Evolutionary conservation across 129 eudicot genomes (phyloP).

Genomic region (Glebionis coronaria): DNA sequence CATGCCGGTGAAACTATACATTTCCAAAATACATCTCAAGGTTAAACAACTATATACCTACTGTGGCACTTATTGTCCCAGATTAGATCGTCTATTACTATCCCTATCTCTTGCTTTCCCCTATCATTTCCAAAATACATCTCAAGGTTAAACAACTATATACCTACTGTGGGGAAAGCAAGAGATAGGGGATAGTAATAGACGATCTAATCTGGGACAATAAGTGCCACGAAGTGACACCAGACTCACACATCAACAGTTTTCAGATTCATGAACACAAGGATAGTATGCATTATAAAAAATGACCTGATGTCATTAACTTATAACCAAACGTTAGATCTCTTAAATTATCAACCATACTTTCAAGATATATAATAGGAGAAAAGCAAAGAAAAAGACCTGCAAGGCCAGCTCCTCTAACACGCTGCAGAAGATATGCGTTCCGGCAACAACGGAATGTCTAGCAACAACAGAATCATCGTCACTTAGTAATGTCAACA

Average conservation of each 20-base stretch:
- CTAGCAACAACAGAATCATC: slow-evolving; percentile 56
- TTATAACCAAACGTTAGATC: neutral
- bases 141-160: slow-evolving; percentile 10
- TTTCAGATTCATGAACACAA: neutral
- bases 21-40: slow-evolving; percentile 21
- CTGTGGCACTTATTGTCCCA: neutral
- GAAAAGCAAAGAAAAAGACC: slow-evolving; percentile 39
- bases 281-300: neutral
- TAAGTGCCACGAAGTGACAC: neutral
- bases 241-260: neutral
- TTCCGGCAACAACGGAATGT: slow-evolving; percentile 69
- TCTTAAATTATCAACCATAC: neutral
- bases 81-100: neutral
- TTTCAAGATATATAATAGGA: slow-evolving; percentile 5
- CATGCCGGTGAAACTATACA: slow-evolving; percentile 78
- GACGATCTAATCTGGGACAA: too few species aligned
- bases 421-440: slow-evolving; percentile 54
- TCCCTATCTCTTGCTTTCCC: neutral
- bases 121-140: slow-evolving; percentile 22
- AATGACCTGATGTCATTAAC: neutral
- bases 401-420: slow-evolving; percentile 67
- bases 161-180: neutral
- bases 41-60: neutral
- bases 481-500: slow-evolving; percentile 61
- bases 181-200: neutral